Evolutionary conservation across 805 yeast genomes (phyloP), one percentile per base, ranked within the genome.

Genomic region (Candida suzukii): DNA sequence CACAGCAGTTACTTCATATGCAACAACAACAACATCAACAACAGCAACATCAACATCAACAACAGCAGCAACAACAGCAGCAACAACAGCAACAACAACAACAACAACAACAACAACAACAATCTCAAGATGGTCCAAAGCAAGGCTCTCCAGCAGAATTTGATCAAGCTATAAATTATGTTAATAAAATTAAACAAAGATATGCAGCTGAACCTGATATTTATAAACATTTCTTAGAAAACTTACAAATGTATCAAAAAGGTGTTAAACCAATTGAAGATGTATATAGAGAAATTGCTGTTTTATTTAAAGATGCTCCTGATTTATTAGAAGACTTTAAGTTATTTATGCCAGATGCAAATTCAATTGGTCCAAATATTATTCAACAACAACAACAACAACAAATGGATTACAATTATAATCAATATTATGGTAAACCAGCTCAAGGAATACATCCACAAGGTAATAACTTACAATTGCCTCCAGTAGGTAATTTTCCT

Each of bases 161-260:
- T 69, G 90, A 91, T 60, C 97, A 93, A 60, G 99, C 99, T 17
- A 93, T 93, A 48, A 83, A 83, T 51, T 93, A 93, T 56, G 99
- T 93, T 45, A 93, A 93, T 68, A 88, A 90, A 64, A 93, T 93
- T 58, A 95, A 95, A 61, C 90, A 88, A 42, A 76, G 98, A 47
- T 93, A 88, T 61, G 84, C 95, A 18, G 76, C 80, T 54, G 95
- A 90, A 61, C 99, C 99, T 1, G 97, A 91, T 54, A 88, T 90
- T 43, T 93, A 93, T 69, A 93, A 93, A 64, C 88, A 82, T 52
- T 93, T 93, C 52, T 69, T 95, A 63, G 99, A 93, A 60, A 93
- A 91, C 43, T 68, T 93, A 52, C 99, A 93, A 61, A 91, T 97
- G 36, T 93, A 91, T 59, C 99, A 93, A 67, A 79, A 95, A 48